These are phyloP conservation scores for Myriosclerotinia scirpicola DNA, from an alignment of 2,329 filamentous ascomycete genomes.

Conservation along the genomic window DNA sequence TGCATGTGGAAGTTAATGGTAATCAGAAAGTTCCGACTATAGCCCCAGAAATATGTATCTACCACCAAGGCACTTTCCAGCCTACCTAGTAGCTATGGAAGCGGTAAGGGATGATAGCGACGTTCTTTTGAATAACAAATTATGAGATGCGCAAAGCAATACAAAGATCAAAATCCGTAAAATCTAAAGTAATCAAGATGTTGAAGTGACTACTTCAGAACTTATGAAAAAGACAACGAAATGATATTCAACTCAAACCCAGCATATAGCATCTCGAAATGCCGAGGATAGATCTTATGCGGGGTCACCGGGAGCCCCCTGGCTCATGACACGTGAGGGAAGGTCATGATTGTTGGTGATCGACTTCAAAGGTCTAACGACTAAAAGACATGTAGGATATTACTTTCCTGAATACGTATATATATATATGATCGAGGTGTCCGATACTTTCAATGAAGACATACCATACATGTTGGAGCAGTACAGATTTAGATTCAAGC, in stretches of 20 bases:
- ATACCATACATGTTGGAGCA: neutral
- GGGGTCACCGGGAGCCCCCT: conserved; percentile 8
- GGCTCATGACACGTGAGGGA: neutral
- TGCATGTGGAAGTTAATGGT: neutral
- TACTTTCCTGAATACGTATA: too few species aligned
- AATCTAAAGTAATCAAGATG: neutral
- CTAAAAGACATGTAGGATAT: too few species aligned
- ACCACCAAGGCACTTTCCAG: too few species aligned
- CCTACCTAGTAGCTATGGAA: neutral
- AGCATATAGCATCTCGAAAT: neutral
- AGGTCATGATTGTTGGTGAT: neutral
- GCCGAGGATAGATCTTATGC: conserved; percentile 6
- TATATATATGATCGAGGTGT: neutral
- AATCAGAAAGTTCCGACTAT: too few species aligned
- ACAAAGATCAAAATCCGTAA: neutral
- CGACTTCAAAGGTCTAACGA: neutral
- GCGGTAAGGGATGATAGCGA: neutral
- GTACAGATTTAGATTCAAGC: neutral
- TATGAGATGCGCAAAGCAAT: neutral
- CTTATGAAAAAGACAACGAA: neutral
- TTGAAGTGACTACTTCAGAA: neutral
- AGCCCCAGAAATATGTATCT: neutral
- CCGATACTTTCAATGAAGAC: neutral
- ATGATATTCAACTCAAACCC: too few species aligned
- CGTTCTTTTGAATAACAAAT: neutral